Conservation (phyloP, 2,329 filamentous ascomycete genomes). For the Aureobasidium sp. region DNA sequence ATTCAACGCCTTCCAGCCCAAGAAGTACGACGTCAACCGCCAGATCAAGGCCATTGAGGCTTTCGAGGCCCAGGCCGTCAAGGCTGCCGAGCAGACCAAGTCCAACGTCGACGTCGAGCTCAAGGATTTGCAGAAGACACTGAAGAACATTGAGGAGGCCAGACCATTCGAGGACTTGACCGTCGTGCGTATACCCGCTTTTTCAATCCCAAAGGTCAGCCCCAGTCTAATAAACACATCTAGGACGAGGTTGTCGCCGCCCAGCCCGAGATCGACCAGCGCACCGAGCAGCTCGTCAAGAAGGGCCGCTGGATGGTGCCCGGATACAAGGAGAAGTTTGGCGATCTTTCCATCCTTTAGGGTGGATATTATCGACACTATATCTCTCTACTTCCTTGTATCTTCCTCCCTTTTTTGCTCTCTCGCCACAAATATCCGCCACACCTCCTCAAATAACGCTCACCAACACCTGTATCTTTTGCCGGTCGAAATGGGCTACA, state of each 20-base stretch:
- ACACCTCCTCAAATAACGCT: not conserved
- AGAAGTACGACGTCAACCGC: slow-evolving; percentile 83
- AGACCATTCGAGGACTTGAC: slow-evolving; percentile 95
- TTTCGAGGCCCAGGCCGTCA: slow-evolving; percentile 93
- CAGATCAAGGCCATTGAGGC: slow-evolving; percentile 98
- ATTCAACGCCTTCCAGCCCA: slow-evolving; percentile 84
- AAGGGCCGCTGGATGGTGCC: slow-evolving; percentile 98
- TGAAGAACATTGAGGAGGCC: slow-evolving; percentile 95
- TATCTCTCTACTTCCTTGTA: slow-evolving; percentile 7
- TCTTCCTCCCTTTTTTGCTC: not conserved
- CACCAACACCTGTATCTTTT: slow-evolving; percentile 1
- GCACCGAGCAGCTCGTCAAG: slow-evolving; percentile 87
- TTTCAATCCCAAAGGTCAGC: not conserved
- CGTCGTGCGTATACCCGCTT: slow-evolving; percentile 62
- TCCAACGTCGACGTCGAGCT: slow-evolving; percentile 91
- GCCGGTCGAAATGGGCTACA: slow-evolving; percentile 8
- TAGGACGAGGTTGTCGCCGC: slow-evolving; percentile 93
- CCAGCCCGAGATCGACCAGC: slow-evolving; percentile 95
- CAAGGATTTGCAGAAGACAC: slow-evolving; percentile 84
- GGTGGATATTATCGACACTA: slow-evolving; percentile 23
- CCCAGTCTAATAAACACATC: not conserved
- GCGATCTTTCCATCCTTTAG: slow-evolving; percentile 92
- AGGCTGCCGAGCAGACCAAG: slow-evolving; percentile 97
- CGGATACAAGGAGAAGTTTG: slow-evolving; percentile 99
- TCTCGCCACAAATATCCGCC: not conserved